Conservation (phyloP, 768 basidiomycete species). For the Lyophyllum semitale region DNA sequence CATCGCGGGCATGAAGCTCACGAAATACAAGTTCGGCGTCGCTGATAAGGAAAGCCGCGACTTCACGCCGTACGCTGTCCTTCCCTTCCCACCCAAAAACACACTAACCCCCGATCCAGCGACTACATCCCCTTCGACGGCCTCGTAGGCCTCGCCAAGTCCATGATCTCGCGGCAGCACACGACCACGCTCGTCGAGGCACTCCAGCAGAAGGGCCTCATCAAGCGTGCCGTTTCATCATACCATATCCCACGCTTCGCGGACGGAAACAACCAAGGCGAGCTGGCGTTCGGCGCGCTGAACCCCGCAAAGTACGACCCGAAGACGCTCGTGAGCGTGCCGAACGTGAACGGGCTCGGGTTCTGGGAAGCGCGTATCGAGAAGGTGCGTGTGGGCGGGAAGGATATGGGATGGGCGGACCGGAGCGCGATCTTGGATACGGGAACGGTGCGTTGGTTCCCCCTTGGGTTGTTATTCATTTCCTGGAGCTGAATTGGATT, state of each 20-base stretch:
- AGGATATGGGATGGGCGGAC: slow-evolving; percentile 36
- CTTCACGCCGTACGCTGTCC: slow-evolving; percentile 43
- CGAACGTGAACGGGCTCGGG: slow-evolving; percentile 44
- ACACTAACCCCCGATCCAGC: slow-evolving; percentile 13
- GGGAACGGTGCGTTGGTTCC: slow-evolving; percentile 28
- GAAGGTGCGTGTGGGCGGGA: slow-evolving; percentile 49
- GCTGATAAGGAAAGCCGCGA: slow-evolving; percentile 52
- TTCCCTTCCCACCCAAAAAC: neutral
- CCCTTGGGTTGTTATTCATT: neutral
- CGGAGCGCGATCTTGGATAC: slow-evolving; percentile 61
- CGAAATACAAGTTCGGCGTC: slow-evolving; percentile 63
- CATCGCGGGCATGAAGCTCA: slow-evolving; percentile 58
- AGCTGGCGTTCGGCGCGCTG: slow-evolving; percentile 66
- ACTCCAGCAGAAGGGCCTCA: slow-evolving; percentile 47
- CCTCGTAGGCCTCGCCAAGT: slow-evolving; percentile 47
- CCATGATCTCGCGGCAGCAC: slow-evolving; percentile 53
- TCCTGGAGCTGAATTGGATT: too few relatives aligned
- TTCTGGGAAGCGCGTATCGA: slow-evolving; percentile 62
- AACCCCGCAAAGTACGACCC: slow-evolving; percentile 54
- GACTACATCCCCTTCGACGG: slow-evolving; percentile 51
- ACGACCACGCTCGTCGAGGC: slow-evolving; percentile 59
- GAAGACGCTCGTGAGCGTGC: slow-evolving; percentile 45
- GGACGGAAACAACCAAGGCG: slow-evolving; percentile 53
- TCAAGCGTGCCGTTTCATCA: slow-evolving; percentile 58
- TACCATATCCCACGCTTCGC: slow-evolving; percentile 66